Conservation (phyloP, 1,284 basidiomycete species). For the Marasmius oreades region DNA sequence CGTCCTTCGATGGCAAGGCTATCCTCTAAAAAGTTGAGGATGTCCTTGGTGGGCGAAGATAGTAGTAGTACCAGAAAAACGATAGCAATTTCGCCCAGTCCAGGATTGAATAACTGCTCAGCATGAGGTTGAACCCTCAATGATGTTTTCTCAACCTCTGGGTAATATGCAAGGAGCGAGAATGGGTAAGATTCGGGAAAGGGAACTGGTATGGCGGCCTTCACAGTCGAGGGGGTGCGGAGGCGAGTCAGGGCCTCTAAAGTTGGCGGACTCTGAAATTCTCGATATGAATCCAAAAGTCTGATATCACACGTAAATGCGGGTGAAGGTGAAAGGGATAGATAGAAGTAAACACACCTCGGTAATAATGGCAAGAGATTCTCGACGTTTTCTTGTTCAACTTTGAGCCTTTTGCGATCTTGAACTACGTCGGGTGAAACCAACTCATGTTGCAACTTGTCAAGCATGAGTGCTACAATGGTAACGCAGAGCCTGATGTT, state of each 20-base stretch:
- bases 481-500: slow-evolving; percentile 81
- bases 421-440: slow-evolving; percentile 63
- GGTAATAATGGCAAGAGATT: slow-evolving; percentile 85
- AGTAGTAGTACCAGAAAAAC: slow-evolving; percentile 84
- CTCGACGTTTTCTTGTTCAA: slow-evolving; percentile 95
- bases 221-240: slow-evolving; percentile 57
- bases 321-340: slow-evolving; percentile 12
- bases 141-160: slow-evolving; percentile 46
- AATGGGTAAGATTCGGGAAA: slow-evolving; percentile 96
- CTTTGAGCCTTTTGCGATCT: slow-evolving; percentile 59
- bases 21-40: slow-evolving; percentile 77
- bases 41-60: slow-evolving; percentile 74
- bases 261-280: slow-evolving; percentile 71
- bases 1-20: slow-evolving; percentile 84
- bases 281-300: slow-evolving; percentile 84
- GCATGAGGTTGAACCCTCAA: slow-evolving; percentile 37
- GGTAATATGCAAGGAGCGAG: slow-evolving; percentile 70
- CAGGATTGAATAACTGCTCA: slow-evolving; percentile 66
- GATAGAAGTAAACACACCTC: slow-evolving; percentile 46
- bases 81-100: slow-evolving; percentile 82
- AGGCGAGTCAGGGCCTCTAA: slow-evolving; percentile 69
- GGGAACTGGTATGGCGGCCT: slow-evolving; percentile 70
- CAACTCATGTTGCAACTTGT: slow-evolving; percentile 82
- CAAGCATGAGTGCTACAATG: slow-evolving; percentile 87
- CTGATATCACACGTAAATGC: slow-evolving; percentile 29